Percentiles rank a stretch among this genome's conserved stretches.
phyloP scores from a whole-genome alignment of 2,329 filamentous ascomycete species.

The Biscogniauxia mediterranea region DNA sequence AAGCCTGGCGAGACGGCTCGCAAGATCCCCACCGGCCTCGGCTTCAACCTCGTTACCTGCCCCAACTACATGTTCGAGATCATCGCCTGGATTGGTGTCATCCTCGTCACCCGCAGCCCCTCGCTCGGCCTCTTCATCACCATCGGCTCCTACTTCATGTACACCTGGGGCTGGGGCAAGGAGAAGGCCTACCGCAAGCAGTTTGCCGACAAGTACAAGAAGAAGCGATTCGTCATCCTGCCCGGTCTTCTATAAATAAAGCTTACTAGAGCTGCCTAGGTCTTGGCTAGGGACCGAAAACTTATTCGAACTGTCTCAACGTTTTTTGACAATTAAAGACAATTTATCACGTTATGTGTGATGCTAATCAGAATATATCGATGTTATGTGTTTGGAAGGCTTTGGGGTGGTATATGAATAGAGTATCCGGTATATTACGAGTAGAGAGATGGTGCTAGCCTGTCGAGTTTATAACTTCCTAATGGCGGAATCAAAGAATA shows the following conservation, averaged over 20 bases:
- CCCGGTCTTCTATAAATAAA: slow-evolving; percentile 72
- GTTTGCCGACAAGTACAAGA: slow-evolving; percentile 92
- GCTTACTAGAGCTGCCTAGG: background rate
- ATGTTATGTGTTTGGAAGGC: background rate
- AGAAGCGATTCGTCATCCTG: slow-evolving; percentile 82
- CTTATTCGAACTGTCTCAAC: slow-evolving; percentile 1
- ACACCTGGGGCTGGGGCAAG: slow-evolving; percentile 84
- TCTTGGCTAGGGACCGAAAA: background rate
- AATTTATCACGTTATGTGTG: background rate
- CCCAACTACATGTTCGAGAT: slow-evolving; percentile 97
- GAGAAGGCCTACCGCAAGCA: slow-evolving; percentile 86
- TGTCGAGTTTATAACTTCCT: background rate
- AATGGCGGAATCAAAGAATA: background rate
- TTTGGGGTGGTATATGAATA: background rate
- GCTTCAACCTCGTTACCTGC: slow-evolving; percentile 85
- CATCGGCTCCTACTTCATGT: slow-evolving; percentile 77
- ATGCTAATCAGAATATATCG: slow-evolving; percentile 2
- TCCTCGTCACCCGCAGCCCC: slow-evolving; percentile 76
- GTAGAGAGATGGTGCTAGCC: background rate
- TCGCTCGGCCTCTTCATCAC: slow-evolving; percentile 73
- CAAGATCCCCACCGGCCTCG: slow-evolving; percentile 82
- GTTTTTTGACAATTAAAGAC: background rate
- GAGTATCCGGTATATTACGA: background rate
- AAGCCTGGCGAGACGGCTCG: slow-evolving; percentile 78
- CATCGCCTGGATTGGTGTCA: slow-evolving; percentile 80